Evolutionary conservation across 108 stramenopile genomes (phyloP), one percentile per base, ranked within the genome.

Genomic region (Nitzschia putrida): DNA sequence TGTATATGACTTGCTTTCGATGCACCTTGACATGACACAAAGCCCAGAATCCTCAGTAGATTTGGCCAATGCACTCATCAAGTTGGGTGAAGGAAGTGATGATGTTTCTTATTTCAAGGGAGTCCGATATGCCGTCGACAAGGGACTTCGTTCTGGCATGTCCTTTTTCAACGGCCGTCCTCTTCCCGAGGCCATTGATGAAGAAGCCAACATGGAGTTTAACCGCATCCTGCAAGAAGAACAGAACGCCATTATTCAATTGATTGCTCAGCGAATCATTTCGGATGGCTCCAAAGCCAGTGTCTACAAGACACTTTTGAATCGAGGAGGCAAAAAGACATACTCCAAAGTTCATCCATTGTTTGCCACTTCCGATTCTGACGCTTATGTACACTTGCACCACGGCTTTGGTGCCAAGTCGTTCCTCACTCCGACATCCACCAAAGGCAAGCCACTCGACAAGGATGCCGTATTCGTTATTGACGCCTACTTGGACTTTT

Each of bases 81-180:
- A 56, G 26, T 13, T 41, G 38, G 44, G 64, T 45, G 61, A 80
- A 22, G 55, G 57, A 26, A 73, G 38, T 37, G 41, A 61, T 21
- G 39, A 53, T n/a, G 21, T 61, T 23, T 43, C 68, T 1, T 90
- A 90, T 49, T 76, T 73, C 20, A 68, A 76, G 47, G 72, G 83
- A 8, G 43, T 90, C 23, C 77, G 80, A 39, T 90, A 85, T 71
- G 85, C 89, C 10, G 69, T 71, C 4, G 67, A 84, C 45, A 85
- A 83, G 51, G 66, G 80, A 44, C 63, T 90, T n/a, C 57, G 34
- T 29, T 74, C 84, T 37, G 93, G 93, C 1, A 90, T 91, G 90
- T 78, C 80, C 56, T 94, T 94, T 66, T 63, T 91, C 47, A 94
- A 94, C 64, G 93, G 93, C n/a, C 82, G 87, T 22, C 90, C 93